phyloP scores from a whole-genome alignment of 768 basidiomycete species.

The Tylopilus intermedius region DNA sequence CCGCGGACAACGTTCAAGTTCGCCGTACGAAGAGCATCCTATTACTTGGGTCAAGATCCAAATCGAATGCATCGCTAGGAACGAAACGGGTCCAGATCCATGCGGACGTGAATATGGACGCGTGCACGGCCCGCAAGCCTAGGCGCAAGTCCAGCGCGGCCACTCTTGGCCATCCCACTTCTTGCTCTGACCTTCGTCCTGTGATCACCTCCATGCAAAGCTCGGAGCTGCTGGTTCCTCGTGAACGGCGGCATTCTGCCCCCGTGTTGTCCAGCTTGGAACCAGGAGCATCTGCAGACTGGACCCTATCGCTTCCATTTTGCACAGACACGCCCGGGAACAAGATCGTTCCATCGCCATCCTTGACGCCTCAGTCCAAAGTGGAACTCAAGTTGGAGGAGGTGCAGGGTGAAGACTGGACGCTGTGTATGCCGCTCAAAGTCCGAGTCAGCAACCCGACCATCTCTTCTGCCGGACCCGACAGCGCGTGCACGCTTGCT shows the following conservation, averaged over 20 bases:
- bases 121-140: slow-evolving; percentile 10
- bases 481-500: slow-evolving; percentile 2
- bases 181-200: neutral
- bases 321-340: slow-evolving; percentile 25
- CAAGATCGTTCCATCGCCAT: slow-evolving; percentile 10
- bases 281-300: slow-evolving; percentile 14
- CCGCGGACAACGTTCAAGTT: slow-evolving; percentile 22
- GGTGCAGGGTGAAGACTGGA: slow-evolving; percentile 25
- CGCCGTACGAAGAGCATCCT: slow-evolving; percentile 31
- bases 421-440: slow-evolving; percentile 31
- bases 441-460: neutral
- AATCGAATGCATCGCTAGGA: slow-evolving; percentile 18
- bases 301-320: slow-evolving; percentile 31
- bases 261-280: slow-evolving; percentile 18
- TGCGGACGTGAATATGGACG: slow-evolving; percentile 17
- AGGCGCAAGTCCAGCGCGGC: slow-evolving; percentile 28
- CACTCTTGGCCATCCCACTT: slow-evolving; percentile 1
- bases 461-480: neutral
- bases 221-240: slow-evolving; percentile 19
- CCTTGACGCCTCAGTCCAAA: neutral
- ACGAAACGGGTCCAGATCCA: slow-evolving; percentile 29
- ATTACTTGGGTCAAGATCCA: slow-evolving; percentile 26
- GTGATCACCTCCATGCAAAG: neutral
- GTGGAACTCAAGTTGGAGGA: slow-evolving; percentile 5
- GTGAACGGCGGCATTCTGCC: slow-evolving; percentile 30